Conservation (phyloP, 805 yeast species). For the Yarrowia sp. region DNA sequence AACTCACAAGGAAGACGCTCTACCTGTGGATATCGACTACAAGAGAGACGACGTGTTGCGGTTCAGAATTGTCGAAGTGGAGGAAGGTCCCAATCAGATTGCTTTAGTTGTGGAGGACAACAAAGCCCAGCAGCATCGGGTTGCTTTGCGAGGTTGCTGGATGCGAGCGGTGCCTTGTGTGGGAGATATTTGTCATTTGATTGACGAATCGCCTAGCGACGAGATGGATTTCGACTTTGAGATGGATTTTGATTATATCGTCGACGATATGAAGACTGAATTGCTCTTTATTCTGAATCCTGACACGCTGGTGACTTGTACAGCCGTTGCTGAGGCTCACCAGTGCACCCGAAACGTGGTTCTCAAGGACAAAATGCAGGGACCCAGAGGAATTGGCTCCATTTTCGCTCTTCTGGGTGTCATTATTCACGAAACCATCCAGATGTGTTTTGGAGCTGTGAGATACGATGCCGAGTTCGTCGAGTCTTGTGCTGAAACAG, state of each 20-base stretch:
- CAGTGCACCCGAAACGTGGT: conserved; percentile 77
- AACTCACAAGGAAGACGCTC: conserved; percentile 10
- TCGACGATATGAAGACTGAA: conserved; percentile 63
- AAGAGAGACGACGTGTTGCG: conserved; percentile 24
- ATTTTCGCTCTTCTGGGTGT: conserved; percentile 76
- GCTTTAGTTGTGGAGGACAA: conserved; percentile 10
- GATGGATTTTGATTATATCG: conserved; percentile 46
- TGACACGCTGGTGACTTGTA: conserved; percentile 80
- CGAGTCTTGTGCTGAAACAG: conserved; percentile 49
- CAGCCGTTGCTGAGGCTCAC: conserved; percentile 77
- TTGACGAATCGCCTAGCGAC: conserved; percentile 43
- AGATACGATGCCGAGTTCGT: conserved; percentile 54
- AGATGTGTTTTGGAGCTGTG: conserved; percentile 57
- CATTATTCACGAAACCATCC: conserved; percentile 80
- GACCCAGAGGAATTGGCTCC: conserved; percentile 45
- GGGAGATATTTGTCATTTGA: conserved; percentile 49
- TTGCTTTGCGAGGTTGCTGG: conserved; percentile 32
- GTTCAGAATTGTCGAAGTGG: conserved; percentile 11
- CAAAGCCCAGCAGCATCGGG: neutral
- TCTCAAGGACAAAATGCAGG: conserved; percentile 61
- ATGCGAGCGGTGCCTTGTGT: conserved; percentile 25
- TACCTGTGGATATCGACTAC: conserved; percentile 32
- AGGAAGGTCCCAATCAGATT: conserved; percentile 5
- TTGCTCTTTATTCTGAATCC: conserved; percentile 79
- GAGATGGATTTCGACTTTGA: conserved; percentile 40